A percentile compares a stretch with the other conserved stretches of the same genome.
Evolutionary conservation across 2,329 filamentous ascomycete genomes (phyloP).

Genomic region (Ophiosphaerella korrae): DNA sequence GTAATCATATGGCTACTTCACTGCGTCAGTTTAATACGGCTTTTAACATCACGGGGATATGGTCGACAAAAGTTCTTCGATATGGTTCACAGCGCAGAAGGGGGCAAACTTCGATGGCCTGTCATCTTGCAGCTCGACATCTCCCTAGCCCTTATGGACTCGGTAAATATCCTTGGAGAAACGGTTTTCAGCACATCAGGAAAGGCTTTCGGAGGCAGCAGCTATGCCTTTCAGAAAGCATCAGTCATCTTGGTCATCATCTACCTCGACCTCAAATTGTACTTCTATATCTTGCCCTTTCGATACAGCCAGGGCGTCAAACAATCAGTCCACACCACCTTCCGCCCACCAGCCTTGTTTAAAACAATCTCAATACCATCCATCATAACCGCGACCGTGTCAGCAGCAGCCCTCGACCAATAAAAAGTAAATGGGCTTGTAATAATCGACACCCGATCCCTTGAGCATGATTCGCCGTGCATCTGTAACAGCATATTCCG

Average conservation of each 20-base stretch:
- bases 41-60: constrained; percentile 41
- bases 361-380: constrained; percentile 42
- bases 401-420: constrained; percentile 33
- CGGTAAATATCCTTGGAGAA: constrained; percentile 51
- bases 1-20: constrained; percentile 44
- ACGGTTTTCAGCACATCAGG: constrained; percentile 45
- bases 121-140: constrained; percentile 41
- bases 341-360: constrained; percentile 42
- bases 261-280: constrained; percentile 50
- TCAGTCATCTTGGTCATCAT: constrained; percentile 46
- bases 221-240: constrained; percentile 38
- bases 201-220: constrained; percentile 44
- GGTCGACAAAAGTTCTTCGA: constrained; percentile 49
- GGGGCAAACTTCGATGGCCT: constrained; percentile 42
- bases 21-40: constrained; percentile 47
- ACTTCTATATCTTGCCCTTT: constrained; percentile 49
- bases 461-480: constrained; percentile 27
- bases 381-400: constrained; percentile 36
- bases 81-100: constrained; percentile 41
- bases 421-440: constrained; percentile 29
- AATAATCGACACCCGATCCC: constrained; percentile 28
- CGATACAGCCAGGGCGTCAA: constrained; percentile 45
- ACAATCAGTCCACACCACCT: constrained; percentile 44
- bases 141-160: constrained; percentile 44
- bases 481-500: constrained; percentile 20